These are phyloP conservation scores for Meripilus lineatus DNA, from an alignment of 1,284 basidiomycete species.

Conservation along the genomic window DNA sequence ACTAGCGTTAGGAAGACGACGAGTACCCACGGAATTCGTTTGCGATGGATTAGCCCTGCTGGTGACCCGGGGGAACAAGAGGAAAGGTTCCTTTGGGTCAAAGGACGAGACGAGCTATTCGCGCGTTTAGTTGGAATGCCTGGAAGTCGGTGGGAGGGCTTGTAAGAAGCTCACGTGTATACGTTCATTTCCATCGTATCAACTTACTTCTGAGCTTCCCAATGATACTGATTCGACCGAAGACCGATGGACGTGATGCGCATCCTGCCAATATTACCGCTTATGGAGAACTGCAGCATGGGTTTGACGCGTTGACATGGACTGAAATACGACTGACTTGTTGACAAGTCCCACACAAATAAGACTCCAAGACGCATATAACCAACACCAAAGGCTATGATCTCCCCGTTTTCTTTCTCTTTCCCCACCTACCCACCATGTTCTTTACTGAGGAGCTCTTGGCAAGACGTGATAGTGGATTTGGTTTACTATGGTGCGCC, in stretches of 20 bases:
- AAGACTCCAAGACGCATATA: no score
- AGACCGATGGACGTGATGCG: no score
- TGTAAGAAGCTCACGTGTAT: no score
- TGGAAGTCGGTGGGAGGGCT: slow-evolving; percentile 36
- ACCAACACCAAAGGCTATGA: no score
- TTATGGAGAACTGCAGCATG: no score
- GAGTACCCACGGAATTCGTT: slow-evolving; percentile 45
- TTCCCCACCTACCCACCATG: slow-evolving; percentile 35
- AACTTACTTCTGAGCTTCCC: no score
- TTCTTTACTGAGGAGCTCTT: slow-evolving; percentile 75
- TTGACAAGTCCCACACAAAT: no score
- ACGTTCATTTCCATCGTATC: no score
- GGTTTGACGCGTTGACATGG: no score
- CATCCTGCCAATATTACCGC: no score
- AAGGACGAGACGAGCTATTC: slow-evolving; percentile 60
- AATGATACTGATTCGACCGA: no score
- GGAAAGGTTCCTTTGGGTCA: slow-evolving; percentile 57
- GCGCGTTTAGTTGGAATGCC: slow-evolving; percentile 54
- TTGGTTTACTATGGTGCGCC: slow-evolving; percentile 71
- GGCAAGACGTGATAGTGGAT: slow-evolving; percentile 71
- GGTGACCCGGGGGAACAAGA: slow-evolving; percentile 32
- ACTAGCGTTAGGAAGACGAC: slow-evolving; percentile 55
- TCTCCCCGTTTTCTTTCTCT: slow-evolving; percentile 4
- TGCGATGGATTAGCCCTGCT: slow-evolving; percentile 38
- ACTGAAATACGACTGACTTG: no score